phyloP scores from a whole-genome alignment of 192 early-diverging fungal species.

The Coemansia sp. region DNA sequence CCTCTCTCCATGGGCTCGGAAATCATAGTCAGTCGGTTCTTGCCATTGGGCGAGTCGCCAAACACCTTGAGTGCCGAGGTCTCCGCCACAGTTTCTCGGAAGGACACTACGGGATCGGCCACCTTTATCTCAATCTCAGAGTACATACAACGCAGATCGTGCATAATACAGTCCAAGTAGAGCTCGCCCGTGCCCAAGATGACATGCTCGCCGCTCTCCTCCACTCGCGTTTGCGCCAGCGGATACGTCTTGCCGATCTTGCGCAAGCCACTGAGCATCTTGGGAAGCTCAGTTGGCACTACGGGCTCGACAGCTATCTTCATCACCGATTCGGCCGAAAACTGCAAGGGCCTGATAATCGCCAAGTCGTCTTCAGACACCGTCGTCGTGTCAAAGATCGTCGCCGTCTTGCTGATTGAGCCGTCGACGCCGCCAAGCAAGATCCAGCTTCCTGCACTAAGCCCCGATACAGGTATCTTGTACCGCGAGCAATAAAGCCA shows the following conservation, averaged over 20 bases:
- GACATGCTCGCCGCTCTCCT: slow-evolving; percentile 97
- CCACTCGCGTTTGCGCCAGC: slow-evolving; percentile 83
- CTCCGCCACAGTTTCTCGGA: slow-evolving; percentile 95
- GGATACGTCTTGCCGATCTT: slow-evolving; percentile 96
- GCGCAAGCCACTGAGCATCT: slow-evolving; percentile 95
- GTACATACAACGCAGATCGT: slow-evolving; percentile 91
- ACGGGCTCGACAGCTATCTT: slow-evolving; percentile 98
- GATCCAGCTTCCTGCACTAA: slow-evolving; percentile 88
- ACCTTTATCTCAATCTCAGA: slow-evolving; percentile 98
- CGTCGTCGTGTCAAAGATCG: slow-evolving; percentile 64
- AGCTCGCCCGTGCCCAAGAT: slow-evolving; percentile 93
- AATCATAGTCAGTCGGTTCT: slow-evolving; percentile 96
- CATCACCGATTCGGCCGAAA: slow-evolving; percentile 79
- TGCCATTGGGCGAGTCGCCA: slow-evolving; percentile 98
- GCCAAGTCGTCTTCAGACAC: slow-evolving; percentile 68
- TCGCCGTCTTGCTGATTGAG: slow-evolving; percentile 94
- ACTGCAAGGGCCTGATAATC: slow-evolving; percentile 82
- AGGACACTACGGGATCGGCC: slow-evolving; percentile 94
- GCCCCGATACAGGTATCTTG: slow-evolving; percentile 71
- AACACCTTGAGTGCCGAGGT: slow-evolving; percentile 92
- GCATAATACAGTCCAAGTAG: slow-evolving; percentile 94
- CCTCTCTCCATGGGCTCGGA: slow-evolving; percentile 90
- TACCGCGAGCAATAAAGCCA: slow-evolving; percentile 83
- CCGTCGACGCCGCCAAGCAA: slow-evolving; percentile 89
- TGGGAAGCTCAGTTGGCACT: slow-evolving; percentile 95